phyloP scores from a whole-genome alignment of 2,329 filamentous ascomycete genomes.

The Tothia fuscella region DNA sequence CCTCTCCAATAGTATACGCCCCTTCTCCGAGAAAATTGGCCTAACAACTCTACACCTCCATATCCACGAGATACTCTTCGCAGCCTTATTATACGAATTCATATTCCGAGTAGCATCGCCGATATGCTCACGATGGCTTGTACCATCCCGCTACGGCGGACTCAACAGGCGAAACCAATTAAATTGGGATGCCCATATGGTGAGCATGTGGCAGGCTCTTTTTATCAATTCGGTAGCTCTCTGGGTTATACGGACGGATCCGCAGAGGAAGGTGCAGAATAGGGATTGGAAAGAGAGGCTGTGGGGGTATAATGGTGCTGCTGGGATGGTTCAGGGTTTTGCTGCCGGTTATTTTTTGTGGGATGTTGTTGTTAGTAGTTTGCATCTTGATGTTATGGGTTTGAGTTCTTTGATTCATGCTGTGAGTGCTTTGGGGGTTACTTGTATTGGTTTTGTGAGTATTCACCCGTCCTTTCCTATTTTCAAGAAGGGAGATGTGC shows the following conservation, averaged over 20 bases:
- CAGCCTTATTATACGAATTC: conserved; percentile 55
- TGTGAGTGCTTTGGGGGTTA: conserved; percentile 59
- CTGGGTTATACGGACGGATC: conserved; percentile 57
- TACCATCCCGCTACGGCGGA: conserved; percentile 51
- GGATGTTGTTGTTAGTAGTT: conserved; percentile 60
- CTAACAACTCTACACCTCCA: conserved; percentile 61
- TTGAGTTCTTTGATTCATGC: conserved; percentile 66
- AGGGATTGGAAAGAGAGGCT: conserved; percentile 59
- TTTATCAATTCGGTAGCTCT: conserved; percentile 61
- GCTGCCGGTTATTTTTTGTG: conserved; percentile 76
- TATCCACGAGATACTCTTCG: conserved; percentile 61
- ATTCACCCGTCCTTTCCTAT: background rate
- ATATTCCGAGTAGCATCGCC: conserved; percentile 58
- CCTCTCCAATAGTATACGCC: conserved; percentile 45
- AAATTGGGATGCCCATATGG: conserved; percentile 80
- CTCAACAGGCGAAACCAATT: conserved; percentile 53
- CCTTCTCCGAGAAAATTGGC: conserved; percentile 48
- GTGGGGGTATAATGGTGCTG: conserved; percentile 66
- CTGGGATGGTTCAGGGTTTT: conserved; percentile 62
- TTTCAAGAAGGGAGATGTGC: background rate
- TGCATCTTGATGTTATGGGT: conserved; percentile 61
- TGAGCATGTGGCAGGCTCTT: conserved; percentile 64
- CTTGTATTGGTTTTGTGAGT: conserved; percentile 68
- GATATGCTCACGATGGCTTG: conserved; percentile 47
- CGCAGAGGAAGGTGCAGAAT: conserved; percentile 44